Evolutionary conservation across 1,139 yeast genomes (phyloP).

Genomic region (Scheffersomyces segobiensis): DNA sequence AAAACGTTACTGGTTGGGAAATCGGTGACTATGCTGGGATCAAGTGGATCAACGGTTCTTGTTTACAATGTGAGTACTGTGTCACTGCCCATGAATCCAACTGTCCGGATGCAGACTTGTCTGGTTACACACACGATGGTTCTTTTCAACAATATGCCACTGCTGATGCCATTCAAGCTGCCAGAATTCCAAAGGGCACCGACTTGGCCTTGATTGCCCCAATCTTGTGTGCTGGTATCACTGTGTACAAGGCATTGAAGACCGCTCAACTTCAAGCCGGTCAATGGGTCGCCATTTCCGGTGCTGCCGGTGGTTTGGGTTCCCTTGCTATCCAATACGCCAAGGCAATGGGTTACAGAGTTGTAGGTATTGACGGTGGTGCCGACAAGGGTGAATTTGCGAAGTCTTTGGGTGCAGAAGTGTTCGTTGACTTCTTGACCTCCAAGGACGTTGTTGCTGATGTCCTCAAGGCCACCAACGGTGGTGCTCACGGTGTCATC

Average conservation of each 20-base stretch:
- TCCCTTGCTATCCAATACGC: slow-evolving; percentile 76
- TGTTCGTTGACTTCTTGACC: slow-evolving; percentile 61
- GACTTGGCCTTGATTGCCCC: slow-evolving; percentile 79
- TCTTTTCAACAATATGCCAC: slow-evolving; percentile 81
- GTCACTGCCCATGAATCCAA: slow-evolving; percentile 64
- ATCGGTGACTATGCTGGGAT: slow-evolving; percentile 74
- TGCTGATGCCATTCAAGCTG: slow-evolving; percentile 86
- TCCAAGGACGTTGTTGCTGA: slow-evolving; percentile 59
- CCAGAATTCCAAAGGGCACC: slow-evolving; percentile 66
- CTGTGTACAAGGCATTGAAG: slow-evolving; percentile 77
- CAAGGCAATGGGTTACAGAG: slow-evolving; percentile 72
- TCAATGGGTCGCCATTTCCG: slow-evolving; percentile 76
- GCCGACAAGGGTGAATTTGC: slow-evolving; percentile 60
- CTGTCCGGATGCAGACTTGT: slow-evolving; percentile 66
- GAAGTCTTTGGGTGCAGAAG: slow-evolving; percentile 65
- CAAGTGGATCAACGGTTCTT: slow-evolving; percentile 75
- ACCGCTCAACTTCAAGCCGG: slow-evolving; percentile 66
- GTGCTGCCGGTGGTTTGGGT: slow-evolving; percentile 82
- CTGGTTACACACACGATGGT: slow-evolving; percentile 81
- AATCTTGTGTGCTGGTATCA: slow-evolving; percentile 79
- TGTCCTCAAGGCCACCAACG: slow-evolving; percentile 60
- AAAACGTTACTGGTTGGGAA: slow-evolving; percentile 63
- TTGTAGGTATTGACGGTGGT: slow-evolving; percentile 76
- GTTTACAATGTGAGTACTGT: slow-evolving; percentile 71
- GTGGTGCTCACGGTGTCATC: slow-evolving; percentile 78